Conservation (phyloP, 2,329 filamentous ascomycete genomes). For the Chaetomiaceae sp. region DNA sequence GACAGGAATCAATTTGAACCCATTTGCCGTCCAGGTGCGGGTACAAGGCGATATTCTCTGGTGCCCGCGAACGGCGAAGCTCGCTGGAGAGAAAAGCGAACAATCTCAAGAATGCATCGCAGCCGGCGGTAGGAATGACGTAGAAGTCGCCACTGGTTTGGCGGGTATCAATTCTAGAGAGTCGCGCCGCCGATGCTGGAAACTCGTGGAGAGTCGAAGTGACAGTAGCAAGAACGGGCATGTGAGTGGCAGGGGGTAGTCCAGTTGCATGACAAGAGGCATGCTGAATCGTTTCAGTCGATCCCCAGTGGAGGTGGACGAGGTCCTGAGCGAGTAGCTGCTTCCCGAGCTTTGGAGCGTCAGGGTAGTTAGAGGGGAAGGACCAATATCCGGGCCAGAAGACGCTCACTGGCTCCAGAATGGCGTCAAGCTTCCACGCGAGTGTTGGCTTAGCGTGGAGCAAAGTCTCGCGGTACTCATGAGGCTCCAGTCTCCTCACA, state of each 20-base stretch:
- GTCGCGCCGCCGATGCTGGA: neutral
- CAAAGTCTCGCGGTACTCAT: conserved; percentile 33
- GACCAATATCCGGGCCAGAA: conserved; percentile 19
- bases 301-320: conserved; percentile 3
- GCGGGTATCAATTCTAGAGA: conserved; percentile 19
- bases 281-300: neutral
- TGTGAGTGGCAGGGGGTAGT: neutral
- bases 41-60: neutral
- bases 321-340: neutral
- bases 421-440: neutral
- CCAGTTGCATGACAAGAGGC: conserved; percentile 4
- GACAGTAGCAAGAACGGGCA: conserved; percentile 8
- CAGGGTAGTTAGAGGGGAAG: neutral
- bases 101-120: conserved; percentile 19
- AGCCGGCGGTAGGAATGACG: conserved; percentile 10
- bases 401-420: neutral
- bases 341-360: neutral
- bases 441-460: conserved; percentile 5
- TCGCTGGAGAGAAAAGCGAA: conserved; percentile 13
- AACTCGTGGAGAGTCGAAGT: neutral
- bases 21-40: conserved; percentile 11
- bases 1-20: conserved; percentile 14
- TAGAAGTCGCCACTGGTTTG: conserved; percentile 1
- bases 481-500: conserved; percentile 27
- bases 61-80: conserved; percentile 4